Percentiles rank a stretch among this genome's conserved stretches.
Conservation (phyloP, 1,284 basidiomycete species). For the Ustilago loliicola region DNA sequence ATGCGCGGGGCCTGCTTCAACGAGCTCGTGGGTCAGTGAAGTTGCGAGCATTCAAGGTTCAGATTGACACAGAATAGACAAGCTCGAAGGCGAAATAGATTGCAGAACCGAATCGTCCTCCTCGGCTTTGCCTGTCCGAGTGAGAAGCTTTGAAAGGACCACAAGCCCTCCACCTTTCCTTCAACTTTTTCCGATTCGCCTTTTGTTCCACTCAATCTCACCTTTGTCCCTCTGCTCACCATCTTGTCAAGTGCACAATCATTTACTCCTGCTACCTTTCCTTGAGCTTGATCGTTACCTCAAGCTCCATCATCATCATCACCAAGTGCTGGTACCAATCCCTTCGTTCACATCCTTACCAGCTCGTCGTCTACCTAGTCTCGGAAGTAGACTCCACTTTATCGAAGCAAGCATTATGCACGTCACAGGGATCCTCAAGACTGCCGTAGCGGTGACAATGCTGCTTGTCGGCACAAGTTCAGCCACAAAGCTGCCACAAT, state of each 20-base stretch:
- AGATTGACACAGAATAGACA: too few relatives aligned
- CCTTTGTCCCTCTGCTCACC: background rate
- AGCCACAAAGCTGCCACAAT: conserved; percentile 14
- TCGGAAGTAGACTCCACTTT: background rate
- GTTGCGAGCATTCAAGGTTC: too few relatives aligned
- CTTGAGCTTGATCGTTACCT: too few relatives aligned
- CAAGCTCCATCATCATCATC: background rate
- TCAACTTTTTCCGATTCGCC: background rate
- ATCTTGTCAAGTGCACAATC: background rate
- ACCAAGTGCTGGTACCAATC: background rate
- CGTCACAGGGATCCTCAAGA: conserved; percentile 18
- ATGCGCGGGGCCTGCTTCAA: background rate
- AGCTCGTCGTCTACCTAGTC: background rate
- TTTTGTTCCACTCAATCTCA: background rate
- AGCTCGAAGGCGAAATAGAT: too few relatives aligned
- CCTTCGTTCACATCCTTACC: background rate
- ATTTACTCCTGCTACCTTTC: too few relatives aligned
- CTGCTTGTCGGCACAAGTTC: conserved; percentile 11
- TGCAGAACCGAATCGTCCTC: too few relatives aligned
- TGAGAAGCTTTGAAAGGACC: too few relatives aligned
- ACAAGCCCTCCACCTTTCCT: background rate
- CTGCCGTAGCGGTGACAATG: conserved; percentile 9
- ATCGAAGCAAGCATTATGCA: conserved; percentile 12
- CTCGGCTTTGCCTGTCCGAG: too few relatives aligned
- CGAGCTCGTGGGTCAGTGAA: background rate